A percentile compares a stretch with the other conserved stretches of the same genome.
These are phyloP conservation scores for Arthrocladium fulminans DNA, from an alignment of 2,329 filamentous ascomycete species.

Conservation along the genomic window DNA sequence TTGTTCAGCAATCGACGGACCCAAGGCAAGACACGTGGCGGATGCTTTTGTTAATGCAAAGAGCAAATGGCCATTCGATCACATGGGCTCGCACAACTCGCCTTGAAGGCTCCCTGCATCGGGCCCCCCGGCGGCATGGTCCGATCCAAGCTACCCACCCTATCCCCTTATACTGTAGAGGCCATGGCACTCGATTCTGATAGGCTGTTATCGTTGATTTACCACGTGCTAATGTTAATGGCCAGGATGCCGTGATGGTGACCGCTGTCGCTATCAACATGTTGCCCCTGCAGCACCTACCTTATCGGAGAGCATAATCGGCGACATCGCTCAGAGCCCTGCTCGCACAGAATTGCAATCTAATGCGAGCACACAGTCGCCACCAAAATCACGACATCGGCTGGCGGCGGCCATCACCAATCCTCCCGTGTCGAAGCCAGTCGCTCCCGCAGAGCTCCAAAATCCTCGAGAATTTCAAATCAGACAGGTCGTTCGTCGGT, in stretches of 20 bases:
- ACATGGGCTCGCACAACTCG: background rate
- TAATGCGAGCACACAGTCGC: constrained; percentile 4
- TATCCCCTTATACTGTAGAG: too few relatives aligned
- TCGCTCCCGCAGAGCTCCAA: constrained; percentile 54
- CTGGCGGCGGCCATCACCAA: background rate
- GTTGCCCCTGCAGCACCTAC: constrained; percentile 16
- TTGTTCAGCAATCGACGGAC: background rate
- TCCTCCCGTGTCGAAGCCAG: constrained; percentile 44
- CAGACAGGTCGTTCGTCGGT: constrained; percentile 62
- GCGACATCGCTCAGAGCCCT: constrained; percentile 11
- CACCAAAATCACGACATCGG: background rate
- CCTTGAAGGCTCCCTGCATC: background rate
- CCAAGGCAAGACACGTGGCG: too few relatives aligned
- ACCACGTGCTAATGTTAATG: constrained; percentile 7
- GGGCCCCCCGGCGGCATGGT: constrained; percentile 1
- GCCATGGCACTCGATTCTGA: too few relatives aligned
- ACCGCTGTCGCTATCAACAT: constrained; percentile 44
- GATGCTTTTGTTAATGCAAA: too few relatives aligned
- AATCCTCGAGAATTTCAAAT: constrained; percentile 68
- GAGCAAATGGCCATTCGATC: too few relatives aligned
- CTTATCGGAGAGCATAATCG: constrained; percentile 22
- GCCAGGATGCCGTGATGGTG: constrained; percentile 43
- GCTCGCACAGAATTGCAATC: constrained; percentile 9
- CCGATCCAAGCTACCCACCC: too few relatives aligned
- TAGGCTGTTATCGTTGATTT: constrained; percentile 3